These are phyloP conservation scores for Abrus precatorius DNA, from an alignment of 306 rosid species.

Conservation along the genomic window DNA sequence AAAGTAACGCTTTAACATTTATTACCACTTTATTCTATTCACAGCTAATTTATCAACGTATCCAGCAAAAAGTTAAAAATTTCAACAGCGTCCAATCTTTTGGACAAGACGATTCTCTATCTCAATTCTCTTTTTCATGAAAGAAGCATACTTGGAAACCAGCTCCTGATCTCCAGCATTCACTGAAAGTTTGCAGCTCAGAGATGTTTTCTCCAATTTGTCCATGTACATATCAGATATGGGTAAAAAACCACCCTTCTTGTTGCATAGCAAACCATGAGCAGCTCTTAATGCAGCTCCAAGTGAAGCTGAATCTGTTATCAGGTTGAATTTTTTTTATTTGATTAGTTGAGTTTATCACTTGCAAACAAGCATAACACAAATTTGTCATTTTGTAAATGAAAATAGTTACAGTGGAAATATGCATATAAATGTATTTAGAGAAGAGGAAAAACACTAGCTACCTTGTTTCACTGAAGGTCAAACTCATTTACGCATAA, in stretches of 20 bases:
- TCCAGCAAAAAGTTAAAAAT: background rate
- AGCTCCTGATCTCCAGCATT: constrained; percentile 67
- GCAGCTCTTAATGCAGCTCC: constrained; percentile 99
- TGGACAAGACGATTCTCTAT: constrained; percentile 83
- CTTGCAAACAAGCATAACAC: background rate
- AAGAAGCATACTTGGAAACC: constrained; percentile 65
- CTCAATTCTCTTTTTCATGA: constrained; percentile 83
- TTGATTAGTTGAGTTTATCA: constrained; percentile 24
- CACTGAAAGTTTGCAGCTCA: constrained; percentile 73
- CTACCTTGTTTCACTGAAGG: constrained; percentile 6
- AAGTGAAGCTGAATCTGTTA: constrained; percentile 92
- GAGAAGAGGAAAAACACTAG: background rate
- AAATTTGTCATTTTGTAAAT: background rate
- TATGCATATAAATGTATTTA: background rate
- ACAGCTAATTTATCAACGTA: background rate
- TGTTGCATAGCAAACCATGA: constrained; percentile 88
- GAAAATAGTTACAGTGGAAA: background rate
- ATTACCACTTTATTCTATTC: constrained; percentile 27
- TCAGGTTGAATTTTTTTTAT: constrained; percentile 28
- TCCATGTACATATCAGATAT: constrained; percentile 72
- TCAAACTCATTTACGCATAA: no score
- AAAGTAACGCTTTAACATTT: background rate
- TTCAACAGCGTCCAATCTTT: constrained; percentile 72
- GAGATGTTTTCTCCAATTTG: constrained; percentile 73
- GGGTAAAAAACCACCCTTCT: constrained; percentile 74